Base-by-base conservation (phyloP, 2,329 filamentous ascomycete genomes). In the Seiridium cupressi region DNA sequence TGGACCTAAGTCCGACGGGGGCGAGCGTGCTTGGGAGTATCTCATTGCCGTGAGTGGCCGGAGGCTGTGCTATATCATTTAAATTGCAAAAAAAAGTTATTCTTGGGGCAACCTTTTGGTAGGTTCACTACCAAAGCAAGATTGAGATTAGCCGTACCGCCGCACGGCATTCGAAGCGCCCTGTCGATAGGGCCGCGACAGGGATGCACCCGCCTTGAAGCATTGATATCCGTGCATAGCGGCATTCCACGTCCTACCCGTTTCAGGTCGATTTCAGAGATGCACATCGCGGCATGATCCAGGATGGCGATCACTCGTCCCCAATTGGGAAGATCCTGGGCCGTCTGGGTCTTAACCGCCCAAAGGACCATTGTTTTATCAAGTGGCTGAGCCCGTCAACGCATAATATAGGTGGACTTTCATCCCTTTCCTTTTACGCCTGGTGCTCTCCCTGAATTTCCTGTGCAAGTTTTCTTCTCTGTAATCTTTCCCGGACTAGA, bases 201-300 rank as follows among this genome's bases (percentile, higher is more conserved):
- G 55, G 55, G 55, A 46, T 58, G 35, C 47, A 58, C 44, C 55
- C 44, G 32, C 55, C 40, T 18, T 36, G 53, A 9, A 44, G 26
- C 36, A 57, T 34, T 51, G 53, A 26, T 32, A 51, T 51, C 60
- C 55, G 60, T 62, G 59, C 58, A 60, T 44, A 67, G 68, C 65
- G 38, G 36, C 57, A 66, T 62, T 67, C 72, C 68, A 68, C 67
- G 65, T 63, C 63, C 61, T 65, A 49, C 63, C 65, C 64, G 73
- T 76, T 76, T 76, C 73, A 76, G 69, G 69, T 71, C 57, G 65
- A 68, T 70, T 69, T 73, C 70, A 71, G 66, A 67, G 60, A 64
- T 65, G 65, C 67, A 65, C 68, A 70, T 67, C 69, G 64, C 64
- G 62, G 62, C 61, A 57, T 54, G 56, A 64, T 58, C 61, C 47